Base-by-base conservation (phyloP, 441 rosid species). In the Syzygium malaccense region DNA sequence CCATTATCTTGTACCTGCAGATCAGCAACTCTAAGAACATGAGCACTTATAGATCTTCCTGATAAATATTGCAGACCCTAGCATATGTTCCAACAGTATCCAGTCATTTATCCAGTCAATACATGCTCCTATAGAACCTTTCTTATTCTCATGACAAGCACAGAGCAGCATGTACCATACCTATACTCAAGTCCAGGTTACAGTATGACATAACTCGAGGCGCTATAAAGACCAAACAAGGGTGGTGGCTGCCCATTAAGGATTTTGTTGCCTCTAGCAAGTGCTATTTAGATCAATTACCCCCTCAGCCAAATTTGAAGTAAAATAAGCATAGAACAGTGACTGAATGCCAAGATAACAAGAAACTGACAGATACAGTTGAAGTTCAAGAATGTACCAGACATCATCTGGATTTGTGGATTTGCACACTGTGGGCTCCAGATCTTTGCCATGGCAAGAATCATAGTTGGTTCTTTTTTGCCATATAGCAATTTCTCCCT, bases 401-500 rank as follows among this genome's bases (percentile, higher is more conserved):
- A 92, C 91, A 90, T 91, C 92, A 87, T 92, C 93, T 45, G 88
- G 85, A 90, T 91, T 79, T 53, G 90, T 60, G 26, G 91, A 64
- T 88, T 90, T 88, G 86, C 94, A 93, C 28, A 86, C 26, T 54
- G 88, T 86, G 84, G 90, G 87, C 64, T 91, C 87, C 56, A 66
- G 45, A 58, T 91, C 90, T 90, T 90, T 87, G 64, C 88, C 88
- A 26, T 41, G 87, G 49, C 95, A 93, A 10, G 87, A 86, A 89
- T 90, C 88, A n/a, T 90, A 88, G 88, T 90, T 94, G 20, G 86
- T 85, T 71, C 91, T 91, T 88, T 94, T 94, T 89, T 90, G 88
- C 94, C 94, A 93, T 62, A 94, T 85, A 1, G 95, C 94, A 51
- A 92, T 91, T 86, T 94, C 95, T 54, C 93, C 94, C 89, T 87